Base-by-base conservation (phyloP, 441 rosid species). In the Pelargonium cotyledonis region DNA sequence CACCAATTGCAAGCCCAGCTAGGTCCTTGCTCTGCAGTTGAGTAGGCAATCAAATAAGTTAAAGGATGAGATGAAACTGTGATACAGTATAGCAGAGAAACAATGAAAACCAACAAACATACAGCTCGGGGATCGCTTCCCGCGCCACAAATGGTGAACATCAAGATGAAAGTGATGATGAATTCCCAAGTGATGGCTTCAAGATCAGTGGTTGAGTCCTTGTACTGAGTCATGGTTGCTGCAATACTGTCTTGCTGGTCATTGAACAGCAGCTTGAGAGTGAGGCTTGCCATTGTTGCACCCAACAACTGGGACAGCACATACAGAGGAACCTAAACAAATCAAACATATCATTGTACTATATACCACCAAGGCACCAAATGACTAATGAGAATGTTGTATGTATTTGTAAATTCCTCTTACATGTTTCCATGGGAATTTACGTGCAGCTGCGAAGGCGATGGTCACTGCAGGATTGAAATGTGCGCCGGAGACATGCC, bases 131-230 rank as follows among this genome's bases (percentile, higher is more conserved):
- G 80, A 74, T 82, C 87, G 0, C 85, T 80, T 0, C 85, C 86
- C 1, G 76, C 75, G 0, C 68, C 89, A 12, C 75, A 77, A 40
- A 86, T 75, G 14, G n/a, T 61, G 66, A 82, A 80, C 83, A 83
- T 79, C 70, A 85, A 67, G 43, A 80, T 67, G 70, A 82, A 83
- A 41, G 85, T 80, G 65, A 78, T 70, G 16, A 85, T 78, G 62
- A 83, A 83, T 67, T 83, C 91, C 87, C 87, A 86, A n/a, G 60
- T 40, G 73, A 83, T 65, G 38, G 87, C 91, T 80, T 86, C 81
- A 55, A 86, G 87, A 75, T 80, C 75, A 57, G 79, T 44, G 8
- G 86, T 85, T 21, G 81, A 16, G 38, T 80, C 76, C 26, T 72
- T 51, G 73, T 79, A 81, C 44, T 79, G 80, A 14, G 87, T 86